Percentiles rank a stretch among this genome's conserved stretches.
These are phyloP conservation scores for Dendrocalamus sinicus DNA, from an alignment of 176 grass and related monocot genomes.

Conservation along the genomic window DNA sequence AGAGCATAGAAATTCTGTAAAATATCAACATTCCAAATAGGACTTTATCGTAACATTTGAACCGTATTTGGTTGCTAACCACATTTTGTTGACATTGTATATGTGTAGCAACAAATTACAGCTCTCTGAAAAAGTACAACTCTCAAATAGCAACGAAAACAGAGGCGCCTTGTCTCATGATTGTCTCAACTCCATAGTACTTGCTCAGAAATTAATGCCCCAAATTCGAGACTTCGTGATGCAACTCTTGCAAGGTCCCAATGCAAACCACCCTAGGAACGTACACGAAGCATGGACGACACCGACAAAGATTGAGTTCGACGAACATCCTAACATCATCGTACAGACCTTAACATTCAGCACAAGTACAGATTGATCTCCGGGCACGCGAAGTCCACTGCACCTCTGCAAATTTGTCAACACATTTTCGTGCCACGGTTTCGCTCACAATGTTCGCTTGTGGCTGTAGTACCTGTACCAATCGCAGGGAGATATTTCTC, in stretches of 20 bases:
- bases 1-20: not conserved
- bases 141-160: not conserved
- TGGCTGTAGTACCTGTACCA: not conserved
- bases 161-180: not conserved
- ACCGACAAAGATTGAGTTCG: not conserved
- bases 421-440: slow-evolving; percentile 19
- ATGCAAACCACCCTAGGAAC: not conserved
- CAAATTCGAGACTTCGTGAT: not conserved
- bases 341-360: not conserved
- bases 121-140: not conserved
- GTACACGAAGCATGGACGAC: slow-evolving; percentile 1
- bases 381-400: not conserved
- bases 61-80: not conserved
- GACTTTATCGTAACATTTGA: not conserved
- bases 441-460: not conserved
- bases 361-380: not conserved
- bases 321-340: not conserved
- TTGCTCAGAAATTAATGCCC: not conserved
- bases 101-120: not conserved
- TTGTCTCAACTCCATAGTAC: not conserved
- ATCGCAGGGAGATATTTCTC: not conserved
- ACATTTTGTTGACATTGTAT: not conserved
- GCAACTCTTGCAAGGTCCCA: not conserved
- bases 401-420: not conserved
- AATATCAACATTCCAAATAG: not conserved